Base-by-base conservation (phyloP, 106 monocot genomes). In the Ottelia alismoides region DNA sequence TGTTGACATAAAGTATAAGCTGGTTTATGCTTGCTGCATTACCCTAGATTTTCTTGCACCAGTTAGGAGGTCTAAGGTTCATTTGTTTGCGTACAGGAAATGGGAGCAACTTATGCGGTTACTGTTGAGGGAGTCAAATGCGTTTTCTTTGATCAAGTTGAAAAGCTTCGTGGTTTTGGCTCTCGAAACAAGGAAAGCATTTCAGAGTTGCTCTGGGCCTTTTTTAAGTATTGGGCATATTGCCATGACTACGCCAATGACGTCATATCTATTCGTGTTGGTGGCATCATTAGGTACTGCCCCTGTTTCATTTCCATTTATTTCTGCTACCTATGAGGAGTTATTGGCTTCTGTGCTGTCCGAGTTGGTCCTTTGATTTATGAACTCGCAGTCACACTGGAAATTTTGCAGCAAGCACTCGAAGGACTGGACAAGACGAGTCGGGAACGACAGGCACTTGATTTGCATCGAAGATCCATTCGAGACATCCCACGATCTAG, bases 381-480 rank as follows among this genome's bases (percentile, higher is more conserved):
- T n/a, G n/a, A n/a, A n/a, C n/a, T n/a, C n/a, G n/a, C n/a, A n/a
- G 6, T 31, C 40, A 43, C 6, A 43, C 16, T 14, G 23, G 2
- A 61, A 7, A 12, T 56, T 27, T 67, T 50, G 28, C 82, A 93
- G 87, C 49, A 93, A 93, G 61, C 65, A 58, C 55, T 29, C 28
- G 11, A 93, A 93, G 63, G 85, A 96, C 56, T 96, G 96, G 96
- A 96, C 89, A 17, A 76, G 89, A 57, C 63, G 96, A 21, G 67
- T 96, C 22, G 96, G 96, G 23, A 96, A 96, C 23, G 96, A 96
- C 59, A 64, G 89, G 0, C 96, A 96, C 46, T 72, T 96, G 28
- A 89, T 96, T 51, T 96, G 96, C 60, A 96, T 96, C 14, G 96
- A 96, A 51, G 96, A 96, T 56, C 96, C 96, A 17, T 96, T 96